Percentiles rank a stretch among this genome's conserved stretches.
Conservation (phyloP, 1,139 yeast genomes). For the Pichia sp. region DNA sequence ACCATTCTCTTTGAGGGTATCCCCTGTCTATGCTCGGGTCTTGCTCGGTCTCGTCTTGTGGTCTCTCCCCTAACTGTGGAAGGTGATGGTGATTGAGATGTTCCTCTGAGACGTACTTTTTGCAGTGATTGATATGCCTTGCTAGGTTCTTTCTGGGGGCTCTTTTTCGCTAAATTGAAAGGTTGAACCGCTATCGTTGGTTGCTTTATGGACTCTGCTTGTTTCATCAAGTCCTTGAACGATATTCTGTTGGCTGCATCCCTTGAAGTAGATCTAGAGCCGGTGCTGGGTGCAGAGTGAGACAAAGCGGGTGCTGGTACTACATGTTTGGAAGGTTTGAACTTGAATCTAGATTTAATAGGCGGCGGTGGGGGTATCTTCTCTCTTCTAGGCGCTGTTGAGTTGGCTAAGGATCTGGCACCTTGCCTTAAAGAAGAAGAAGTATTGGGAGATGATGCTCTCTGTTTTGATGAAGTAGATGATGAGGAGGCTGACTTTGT, state of each 20-base stretch:
- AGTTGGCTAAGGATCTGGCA: too few relatives aligned
- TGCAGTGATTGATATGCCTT: constrained; percentile 13
- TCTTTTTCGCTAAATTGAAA: constrained; percentile 20
- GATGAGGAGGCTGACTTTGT: neutral
- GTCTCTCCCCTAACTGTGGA: too few relatives aligned
- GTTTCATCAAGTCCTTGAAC: constrained; percentile 62
- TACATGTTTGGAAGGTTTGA: constrained; percentile 2
- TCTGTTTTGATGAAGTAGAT: neutral
- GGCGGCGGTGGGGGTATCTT: neutral
- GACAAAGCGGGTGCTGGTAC: neutral
- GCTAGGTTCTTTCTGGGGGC: constrained; percentile 9
- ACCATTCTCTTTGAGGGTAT: too few relatives aligned
- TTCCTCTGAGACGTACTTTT: constrained; percentile 6
- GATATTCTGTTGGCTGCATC: constrained; percentile 35
- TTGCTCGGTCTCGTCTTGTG: too few relatives aligned
- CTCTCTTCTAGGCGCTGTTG: too few relatives aligned
- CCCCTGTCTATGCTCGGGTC: too few relatives aligned
- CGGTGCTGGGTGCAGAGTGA: constrained; percentile 7
- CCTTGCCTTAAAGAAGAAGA: too few relatives aligned
- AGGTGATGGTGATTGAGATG: neutral
- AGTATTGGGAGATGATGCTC: neutral
- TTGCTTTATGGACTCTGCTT: constrained; percentile 50
- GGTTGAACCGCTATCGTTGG: constrained; percentile 14
- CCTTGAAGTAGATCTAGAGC: constrained; percentile 25
- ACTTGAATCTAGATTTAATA: constrained; percentile 11